Base-by-base conservation (phyloP, 2,329 filamentous ascomycete species). In the Diaporthe caulivora region DNA sequence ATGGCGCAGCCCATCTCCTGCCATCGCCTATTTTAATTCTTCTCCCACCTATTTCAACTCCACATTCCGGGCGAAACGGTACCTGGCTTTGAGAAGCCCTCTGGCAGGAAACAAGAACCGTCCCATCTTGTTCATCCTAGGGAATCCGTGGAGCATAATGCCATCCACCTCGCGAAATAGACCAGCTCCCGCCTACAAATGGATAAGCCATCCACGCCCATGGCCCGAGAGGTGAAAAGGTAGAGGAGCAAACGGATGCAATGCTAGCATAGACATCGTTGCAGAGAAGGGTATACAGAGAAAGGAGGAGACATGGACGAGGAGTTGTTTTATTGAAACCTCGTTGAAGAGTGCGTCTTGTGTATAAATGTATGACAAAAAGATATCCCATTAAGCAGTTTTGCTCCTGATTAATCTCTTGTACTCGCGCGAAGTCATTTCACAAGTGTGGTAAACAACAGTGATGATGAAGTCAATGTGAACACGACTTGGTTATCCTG, bases 321-420 rank as follows among this genome's bases (percentile, higher is more conserved):
- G 57, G 44, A 24, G 31, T 62, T 21, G 55, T 40, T 62, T 51
- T 31, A 15, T 31, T 51, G 55, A 53, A 71, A 42, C 47, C 47
- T 37, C 70, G 53, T 40, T 40, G 26, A 71, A 75, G 71, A 73
- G 15, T 55, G 58, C 24, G 67, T 75, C 71, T 73, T 64, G 68
- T 75, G 73, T 75, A 75, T 70, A 71, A 71, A 75, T 73, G 70
- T 71, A 73, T 71, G 71, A 75, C 72, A 71, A 70, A 70, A 74
- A 65, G 68, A 75, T 72, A 73, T 74, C 65, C 69, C 71, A 62
- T 53, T 68, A 62, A 57, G 55, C 54, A 71, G 47, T 49, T 67
- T 40, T 42, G 49, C 54, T 69, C 51, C 49, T 21, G 40, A 44
- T n/a, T 34, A 54, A 26, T 18, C 51, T 64, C 31, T 17, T 17